Evolutionary conservation across 495 filamentous ascomycete species (phyloP), one percentile per base, ranked within the genome.

Genomic region (Penicillium macrosclerotiorum): DNA sequence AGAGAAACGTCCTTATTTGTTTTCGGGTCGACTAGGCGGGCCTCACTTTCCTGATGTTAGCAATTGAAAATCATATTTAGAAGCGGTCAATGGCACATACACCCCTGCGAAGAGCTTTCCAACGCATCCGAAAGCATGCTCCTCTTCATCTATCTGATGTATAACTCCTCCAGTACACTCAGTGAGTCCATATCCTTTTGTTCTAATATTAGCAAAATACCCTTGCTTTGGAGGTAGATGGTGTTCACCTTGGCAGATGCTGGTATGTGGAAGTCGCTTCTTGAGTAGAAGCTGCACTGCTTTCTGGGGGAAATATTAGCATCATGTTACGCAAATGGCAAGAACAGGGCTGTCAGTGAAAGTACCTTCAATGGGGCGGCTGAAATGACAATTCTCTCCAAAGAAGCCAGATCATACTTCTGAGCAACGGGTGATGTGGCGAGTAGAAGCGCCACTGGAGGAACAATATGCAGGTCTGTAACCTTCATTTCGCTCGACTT

Each of bases 401-500:
- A 38, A 3, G 43, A 46, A 1, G 43, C 12, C 43, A 46, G 27
- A 17, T 46, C 43, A 31, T 46, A 46, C 17, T 46, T 46, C 18
- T 46, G 43, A 22, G 43, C 43, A 24, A 46, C 43, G 7, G 43
- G 34, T 5, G 43, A 46, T 11, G 43, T 29, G 1, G 43, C 43
- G 16, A 46, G 43, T 5, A 37, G 34, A 38, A 46, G 43, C 3
- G 43, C 43, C 4, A 46, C 43, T 9, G 43, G 43, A 6, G 43
- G 43, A 22, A 46, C 43, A 32, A 41, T 12, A 23, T 41, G 45
- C 14, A 47, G 29, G 14, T 47, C 45, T 16, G 45, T 47, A n/a
- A 47, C 45, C 23, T 47, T 33, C 36, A 47, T 11, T 23, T 47
- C 45, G 23, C 45, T 47, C 19, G 45, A 47, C 20, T 34, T 40